Base-by-base conservation (phyloP, 2,329 filamentous ascomycete genomes). In the Emmonsia crescens region DNA sequence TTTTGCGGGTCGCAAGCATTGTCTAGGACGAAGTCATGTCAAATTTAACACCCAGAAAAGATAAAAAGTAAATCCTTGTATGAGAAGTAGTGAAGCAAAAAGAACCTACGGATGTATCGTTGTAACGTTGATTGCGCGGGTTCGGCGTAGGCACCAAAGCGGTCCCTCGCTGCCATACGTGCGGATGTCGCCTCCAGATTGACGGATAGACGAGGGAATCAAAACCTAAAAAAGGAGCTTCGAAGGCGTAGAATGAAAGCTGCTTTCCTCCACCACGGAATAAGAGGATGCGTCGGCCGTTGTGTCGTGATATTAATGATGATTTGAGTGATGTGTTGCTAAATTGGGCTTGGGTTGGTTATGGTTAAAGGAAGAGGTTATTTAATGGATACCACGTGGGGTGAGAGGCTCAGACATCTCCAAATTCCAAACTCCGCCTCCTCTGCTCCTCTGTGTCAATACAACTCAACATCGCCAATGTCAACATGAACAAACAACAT, bases 1-100 rank as follows among this genome's bases (percentile, higher is more conserved):
- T 97, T 96, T 75, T 96, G 89, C 59, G 94, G 91, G 71, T 94
- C 95, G 80, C 94, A 97, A 67, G 94, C 93, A 78, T 92, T 92
- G 74, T 94, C 83, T 85, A 63, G n/a, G 49, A 57, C 42, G 10
- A 27, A 40, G 27, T 8, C 36, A 58, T 40, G 24, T 40, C 52
- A 19, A 31, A 60, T 46, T 46, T 21, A 36, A 19, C 12, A 6
- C 19, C 21, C 5, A 8, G 55, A 29, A 21, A 44, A 14, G n/a
- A 56, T 42, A n/a, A 55, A 55, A 55, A 55, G 9, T 27, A 42
- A 49, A 10, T 14, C 4, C 16, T 29, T 12, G 46, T 4, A 14
- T 24, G 16, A 46, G 27, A 40, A 19, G 38, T 24, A 31, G 55
- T 46, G 16, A 46, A 44, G 42, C 52, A 60, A 58, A 59, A 74